A percentile compares a stretch with the other conserved stretches of the same genome.
Conservation (phyloP, 345 rosid genomes). For the Chamaenerion angustifolium region DNA sequence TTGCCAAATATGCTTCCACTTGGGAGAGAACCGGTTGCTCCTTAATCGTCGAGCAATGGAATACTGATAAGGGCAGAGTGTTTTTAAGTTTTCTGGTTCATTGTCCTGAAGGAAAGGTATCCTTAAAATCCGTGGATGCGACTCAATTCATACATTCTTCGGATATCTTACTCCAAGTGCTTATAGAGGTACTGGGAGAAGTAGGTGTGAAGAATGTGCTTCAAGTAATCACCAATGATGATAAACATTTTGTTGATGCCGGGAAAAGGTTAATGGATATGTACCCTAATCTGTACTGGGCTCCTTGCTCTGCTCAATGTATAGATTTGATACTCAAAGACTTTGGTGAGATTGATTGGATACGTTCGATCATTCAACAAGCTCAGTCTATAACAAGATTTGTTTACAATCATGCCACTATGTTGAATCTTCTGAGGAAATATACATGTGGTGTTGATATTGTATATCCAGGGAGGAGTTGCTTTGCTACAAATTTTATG, state of each 20-base stretch:
- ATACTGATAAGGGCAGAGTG: slow-evolving; percentile 26
- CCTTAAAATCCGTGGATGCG: slow-evolving; percentile 54
- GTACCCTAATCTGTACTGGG: slow-evolving; percentile 72
- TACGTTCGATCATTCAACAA: slow-evolving; percentile 46
- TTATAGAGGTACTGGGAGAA: slow-evolving; percentile 67
- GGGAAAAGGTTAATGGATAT: slow-evolving; percentile 51
- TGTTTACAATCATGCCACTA: slow-evolving; percentile 53
- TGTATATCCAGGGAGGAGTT: slow-evolving; percentile 43
- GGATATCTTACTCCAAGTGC: slow-evolving; percentile 40
- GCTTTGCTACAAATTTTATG: slow-evolving; percentile 55
- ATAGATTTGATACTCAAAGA: slow-evolving; percentile 71
- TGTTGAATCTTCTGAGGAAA: slow-evolving; percentile 64
- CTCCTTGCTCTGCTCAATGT: slow-evolving; percentile 70
- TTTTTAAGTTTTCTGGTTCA: slow-evolving; percentile 44
- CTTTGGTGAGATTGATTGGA: slow-evolving; percentile 53
- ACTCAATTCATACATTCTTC: slow-evolving; percentile 33
- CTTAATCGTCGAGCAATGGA: slow-evolving; percentile 54
- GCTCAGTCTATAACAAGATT: slow-evolving; percentile 72
- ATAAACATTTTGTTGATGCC: slow-evolving; percentile 39
- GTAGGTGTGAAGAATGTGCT: slow-evolving; percentile 56
- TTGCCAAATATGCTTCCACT: slow-evolving; percentile 16
- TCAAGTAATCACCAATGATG: slow-evolving; percentile 72
- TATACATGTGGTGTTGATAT: slow-evolving; percentile 64
- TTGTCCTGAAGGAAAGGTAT: slow-evolving; percentile 58
- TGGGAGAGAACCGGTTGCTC: slow-evolving; percentile 81